Evolutionary conservation across 495 filamentous ascomycete genomes (phyloP), one percentile per base, ranked within the genome.

Genomic region (Acidomyces sp.): DNA sequence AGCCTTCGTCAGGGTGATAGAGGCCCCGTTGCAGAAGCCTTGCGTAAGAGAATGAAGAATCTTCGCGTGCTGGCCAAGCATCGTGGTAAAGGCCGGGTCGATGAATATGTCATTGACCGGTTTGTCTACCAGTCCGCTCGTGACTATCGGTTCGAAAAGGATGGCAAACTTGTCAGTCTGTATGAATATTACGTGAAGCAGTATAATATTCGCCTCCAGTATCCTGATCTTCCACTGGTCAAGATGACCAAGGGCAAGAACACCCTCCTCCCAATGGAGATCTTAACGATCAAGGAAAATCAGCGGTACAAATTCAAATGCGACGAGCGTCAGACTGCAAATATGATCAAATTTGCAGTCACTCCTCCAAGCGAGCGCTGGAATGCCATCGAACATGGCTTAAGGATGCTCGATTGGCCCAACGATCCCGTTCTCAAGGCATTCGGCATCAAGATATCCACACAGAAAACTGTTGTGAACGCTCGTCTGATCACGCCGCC

Each of bases 261-360:
- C 0, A 74, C 75, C 3, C 51, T 72, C 2, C 82, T 88, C 45
- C 90, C 87, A 2, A 76, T 90, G 64, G 90, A 96, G 49, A 41
- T 82, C 1, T 71, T 84, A 53, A 58, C 50, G 12, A 66, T 82
- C 53, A 58, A 65, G 4, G 54, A 56, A 0, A 77, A 83, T 34
- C 83, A 93, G 61, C 72, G 78, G 0, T 97, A 86, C 58, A 66
- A 68, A 0, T 82, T 63, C 62, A 95, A 93, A 66, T 63, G 95
- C 2, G 73, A 74, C 45, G 72, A 81, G 13, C 51, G 55, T 0
- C 75, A 82, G 67, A 90, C 85, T 0, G 56, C 70, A 0, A 53
- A 71, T 6, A 95, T 97, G 88, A 93, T 97, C 61, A 85, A 78
- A 55, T 84, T 82, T 56, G 85, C 86, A 2, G 76, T 74, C 3